These are phyloP conservation scores for Bipolaris bicolor DNA, from an alignment of 2,329 filamentous ascomycete species.

Conservation along the genomic window DNA sequence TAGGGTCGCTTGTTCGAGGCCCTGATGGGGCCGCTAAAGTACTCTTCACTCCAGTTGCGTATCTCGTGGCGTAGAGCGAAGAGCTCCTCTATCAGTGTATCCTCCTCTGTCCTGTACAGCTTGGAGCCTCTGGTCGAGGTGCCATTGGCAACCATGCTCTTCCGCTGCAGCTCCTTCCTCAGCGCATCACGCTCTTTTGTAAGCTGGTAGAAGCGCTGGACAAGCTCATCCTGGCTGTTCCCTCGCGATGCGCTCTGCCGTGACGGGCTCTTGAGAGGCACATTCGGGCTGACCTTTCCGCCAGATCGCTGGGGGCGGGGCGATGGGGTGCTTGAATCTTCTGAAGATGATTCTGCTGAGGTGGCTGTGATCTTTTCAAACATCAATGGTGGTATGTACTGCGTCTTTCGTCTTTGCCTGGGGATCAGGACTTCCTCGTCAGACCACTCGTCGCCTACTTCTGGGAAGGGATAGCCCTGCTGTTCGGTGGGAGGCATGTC, in stretches of 20 bases:
- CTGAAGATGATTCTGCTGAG: slow-evolving; percentile 35
- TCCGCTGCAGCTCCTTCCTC: slow-evolving; percentile 45
- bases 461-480: slow-evolving; percentile 36
- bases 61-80: slow-evolving; percentile 45
- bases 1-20: slow-evolving; percentile 40
- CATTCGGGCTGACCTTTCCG: slow-evolving; percentile 32
- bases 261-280: slow-evolving; percentile 47
- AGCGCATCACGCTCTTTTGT: slow-evolving; percentile 47
- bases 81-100: slow-evolving; percentile 45
- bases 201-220: slow-evolving; percentile 48
- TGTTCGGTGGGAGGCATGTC: slow-evolving; percentile 26
- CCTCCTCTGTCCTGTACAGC: slow-evolving; percentile 46
- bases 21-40: slow-evolving; percentile 40
- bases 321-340: slow-evolving; percentile 31
- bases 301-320: slow-evolving; percentile 26
- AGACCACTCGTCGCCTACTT: slow-evolving; percentile 46
- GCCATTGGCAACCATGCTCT: slow-evolving; percentile 40
- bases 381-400: slow-evolving; percentile 36
- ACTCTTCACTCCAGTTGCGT: slow-evolving; percentile 44
- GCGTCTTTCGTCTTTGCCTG: slow-evolving; percentile 35
- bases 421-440: slow-evolving; percentile 48
- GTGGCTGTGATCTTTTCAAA: slow-evolving; percentile 32
- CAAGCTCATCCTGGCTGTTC: slow-evolving; percentile 46
- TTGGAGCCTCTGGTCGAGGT: slow-evolving; percentile 34
- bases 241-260: slow-evolving; percentile 39